Base-by-base conservation (phyloP, 257 asterid species). In the Rubia yunnanensis region DNA sequence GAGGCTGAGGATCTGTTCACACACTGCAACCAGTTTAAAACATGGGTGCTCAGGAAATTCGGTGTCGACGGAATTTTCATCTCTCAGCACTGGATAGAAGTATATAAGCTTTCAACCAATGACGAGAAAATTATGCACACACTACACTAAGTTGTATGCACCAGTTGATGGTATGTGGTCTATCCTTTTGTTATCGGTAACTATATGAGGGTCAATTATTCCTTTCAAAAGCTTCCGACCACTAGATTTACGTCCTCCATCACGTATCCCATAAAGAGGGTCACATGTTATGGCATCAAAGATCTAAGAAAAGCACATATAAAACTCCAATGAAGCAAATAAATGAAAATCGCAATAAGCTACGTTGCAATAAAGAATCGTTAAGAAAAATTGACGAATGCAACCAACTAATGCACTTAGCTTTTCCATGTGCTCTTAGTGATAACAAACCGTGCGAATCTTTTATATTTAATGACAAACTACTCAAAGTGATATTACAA, bases 171-270 rank as follows among this genome's bases (percentile, higher is more conserved):
- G 99, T 73, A 94, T 94, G 85, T 94, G 99, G 78, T 64, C 88
- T 4, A 83, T 81, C 67, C 99, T 84, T 79, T 87, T 86, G 71
- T 94, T 95, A 27, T 94, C 95, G 0, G 99, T 97, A 48, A 94
- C 95, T 0, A 87, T 86, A 66, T 94, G 90, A 38, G 99, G 99
- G 35, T 72, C 95, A 1, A 94, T 64, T 9, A 76, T 73, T 1
- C 97, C 99, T 84, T 94, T 94, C 72, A 94, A 70, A 66, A 94
- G 96, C 85, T 94, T 94, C 55, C 99, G 90, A n/a, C 99, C 99
- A 60, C 99, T 97, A 56, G 99, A 94, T 80, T 94, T 94, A 59
- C 97, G 99, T 1, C 99, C 99, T 52, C 99, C 99, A 9, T 97
- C 99, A 64, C 99, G 96, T 49, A 94, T 97, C 22, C 99, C 99